Percentiles rank a stretch among this genome's conserved stretches.
These are phyloP conservation scores for Boletus subparvulus DNA, from an alignment of 768 basidiomycete species.

Conservation along the genomic window DNA sequence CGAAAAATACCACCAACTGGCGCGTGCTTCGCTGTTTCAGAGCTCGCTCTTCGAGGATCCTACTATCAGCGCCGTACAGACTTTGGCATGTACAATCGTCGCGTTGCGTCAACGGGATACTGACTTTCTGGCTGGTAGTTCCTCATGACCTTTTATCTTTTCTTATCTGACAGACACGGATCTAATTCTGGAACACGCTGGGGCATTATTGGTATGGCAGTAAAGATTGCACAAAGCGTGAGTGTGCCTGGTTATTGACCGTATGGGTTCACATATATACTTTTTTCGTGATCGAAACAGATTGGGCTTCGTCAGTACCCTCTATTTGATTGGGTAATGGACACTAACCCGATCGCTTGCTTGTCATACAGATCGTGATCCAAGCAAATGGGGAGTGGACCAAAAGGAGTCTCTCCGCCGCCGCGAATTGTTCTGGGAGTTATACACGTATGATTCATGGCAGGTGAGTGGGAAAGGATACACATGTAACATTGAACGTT, in stretches of 20 bases:
- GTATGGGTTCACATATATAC: background rate
- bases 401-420: constrained; percentile 55
- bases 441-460: constrained; percentile 39
- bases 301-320: constrained; percentile 64
- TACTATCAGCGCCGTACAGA: constrained; percentile 65
- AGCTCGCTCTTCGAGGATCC: constrained; percentile 66
- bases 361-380: constrained; percentile 55
- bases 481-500: constrained; percentile 14
- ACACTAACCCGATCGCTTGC: constrained; percentile 5
- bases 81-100: constrained; percentile 46
- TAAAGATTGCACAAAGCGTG: constrained; percentile 70
- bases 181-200: constrained; percentile 63
- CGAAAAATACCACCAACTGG: constrained; percentile 68
- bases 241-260: constrained; percentile 33
- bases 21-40: constrained; percentile 63
- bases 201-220: constrained; percentile 67
- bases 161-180: constrained; percentile 67
- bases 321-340: background rate
- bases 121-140: constrained; percentile 41
- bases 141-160: constrained; percentile 70
- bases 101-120: constrained; percentile 29
- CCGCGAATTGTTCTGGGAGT: constrained; percentile 70
- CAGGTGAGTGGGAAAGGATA: constrained; percentile 24
- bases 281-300: constrained; percentile 34
- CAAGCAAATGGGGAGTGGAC: constrained; percentile 64